A percentile compares a stretch with the other conserved stretches of the same genome.
Evolutionary conservation across 2,329 filamentous ascomycete genomes (phyloP).

Genomic region (Trichoderma atroviride): DNA sequence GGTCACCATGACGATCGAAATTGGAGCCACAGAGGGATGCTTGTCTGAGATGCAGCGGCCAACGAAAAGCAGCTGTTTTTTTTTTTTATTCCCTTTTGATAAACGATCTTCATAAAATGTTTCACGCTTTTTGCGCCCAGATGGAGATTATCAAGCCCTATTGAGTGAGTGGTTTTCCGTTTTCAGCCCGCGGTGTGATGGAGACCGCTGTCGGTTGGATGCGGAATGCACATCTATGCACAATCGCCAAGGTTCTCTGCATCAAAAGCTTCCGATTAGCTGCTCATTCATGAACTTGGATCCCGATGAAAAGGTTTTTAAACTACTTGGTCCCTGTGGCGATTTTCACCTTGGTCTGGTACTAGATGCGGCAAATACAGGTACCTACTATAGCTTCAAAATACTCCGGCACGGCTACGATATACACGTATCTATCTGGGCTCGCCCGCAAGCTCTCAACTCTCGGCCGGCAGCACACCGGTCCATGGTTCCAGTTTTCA

Average conservation of each 20-base stretch:
- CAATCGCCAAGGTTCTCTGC: background rate
- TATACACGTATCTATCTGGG: background rate
- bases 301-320: background rate
- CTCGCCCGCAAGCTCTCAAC: background rate
- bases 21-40: conserved; percentile 3
- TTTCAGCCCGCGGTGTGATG: background rate
- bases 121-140: conserved; percentile 10
- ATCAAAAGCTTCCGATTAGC: background rate
- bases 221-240: background rate
- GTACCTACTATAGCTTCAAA: background rate
- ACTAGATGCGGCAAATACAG: background rate
- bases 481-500: conserved; percentile 1
- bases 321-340: background rate
- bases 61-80: background rate
- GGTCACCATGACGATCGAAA: conserved; percentile 8
- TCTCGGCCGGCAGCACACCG: background rate
- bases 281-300: background rate
- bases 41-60: background rate
- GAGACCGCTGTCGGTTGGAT: background rate
- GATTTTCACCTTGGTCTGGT: background rate
- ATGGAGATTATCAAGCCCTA: background rate
- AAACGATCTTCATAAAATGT: conserved; percentile 3
- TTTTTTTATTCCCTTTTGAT: background rate
- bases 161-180: background rate
- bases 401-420: background rate